Percentiles rank a stretch among this genome's conserved stretches.
phyloP scores from a whole-genome alignment of 768 basidiomycete species.

The Mrakia gelida region DNA sequence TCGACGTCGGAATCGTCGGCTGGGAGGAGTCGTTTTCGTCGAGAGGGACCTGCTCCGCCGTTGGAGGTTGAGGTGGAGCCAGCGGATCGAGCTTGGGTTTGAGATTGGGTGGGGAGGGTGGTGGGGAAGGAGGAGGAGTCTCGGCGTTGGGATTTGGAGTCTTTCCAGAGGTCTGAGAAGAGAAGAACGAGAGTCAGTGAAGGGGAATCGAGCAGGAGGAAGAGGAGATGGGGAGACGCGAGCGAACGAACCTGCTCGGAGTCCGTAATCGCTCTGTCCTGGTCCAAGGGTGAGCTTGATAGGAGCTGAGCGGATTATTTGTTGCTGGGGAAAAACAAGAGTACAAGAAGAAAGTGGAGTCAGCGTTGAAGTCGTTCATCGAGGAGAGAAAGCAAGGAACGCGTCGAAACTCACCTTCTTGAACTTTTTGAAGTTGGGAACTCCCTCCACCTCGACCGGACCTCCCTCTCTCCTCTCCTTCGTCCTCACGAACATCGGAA shows the following conservation, averaged over 20 bases:
- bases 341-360: too few species aligned
- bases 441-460: neutral
- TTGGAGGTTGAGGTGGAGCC: neutral
- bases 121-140: neutral
- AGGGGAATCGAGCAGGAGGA: neutral
- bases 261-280: neutral
- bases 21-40: slow-evolving; percentile 6
- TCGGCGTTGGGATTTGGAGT: neutral
- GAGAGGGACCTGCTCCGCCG: slow-evolving; percentile 5
- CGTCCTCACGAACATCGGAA: slow-evolving; percentile 1
- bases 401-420: slow-evolving; percentile 19
- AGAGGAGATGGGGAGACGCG: neutral
- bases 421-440: slow-evolving; percentile 22
- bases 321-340: neutral
- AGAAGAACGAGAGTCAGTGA: neutral
- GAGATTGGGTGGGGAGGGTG: neutral
- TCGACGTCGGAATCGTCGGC: neutral
- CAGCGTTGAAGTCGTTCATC: too few species aligned
- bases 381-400: neutral
- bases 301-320: neutral
- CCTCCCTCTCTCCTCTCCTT: neutral
- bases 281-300: neutral
- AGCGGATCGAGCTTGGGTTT: neutral
- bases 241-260: neutral
- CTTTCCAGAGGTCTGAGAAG: slow-evolving; percentile 8